These are phyloP conservation scores for Phytophthora idaei DNA, from an alignment of 352 stramenopile genomes.

Conservation along the genomic window DNA sequence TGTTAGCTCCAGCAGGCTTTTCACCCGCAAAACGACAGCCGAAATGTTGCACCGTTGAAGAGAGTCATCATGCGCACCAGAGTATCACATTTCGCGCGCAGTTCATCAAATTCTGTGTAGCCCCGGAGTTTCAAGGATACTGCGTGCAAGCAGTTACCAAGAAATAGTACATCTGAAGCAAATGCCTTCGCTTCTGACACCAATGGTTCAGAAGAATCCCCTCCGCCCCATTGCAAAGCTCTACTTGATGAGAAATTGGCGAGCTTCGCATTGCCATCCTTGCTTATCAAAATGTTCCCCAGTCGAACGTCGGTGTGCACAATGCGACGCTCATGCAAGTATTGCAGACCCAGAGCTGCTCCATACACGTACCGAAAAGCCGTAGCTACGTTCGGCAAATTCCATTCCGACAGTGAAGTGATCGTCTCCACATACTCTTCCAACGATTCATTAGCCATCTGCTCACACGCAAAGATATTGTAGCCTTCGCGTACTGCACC, in stretches of 20 bases:
- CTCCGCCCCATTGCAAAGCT: not conserved
- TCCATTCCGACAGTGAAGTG: not conserved
- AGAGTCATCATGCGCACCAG: slow-evolving; percentile 1
- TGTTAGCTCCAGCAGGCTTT: slow-evolving; percentile 1
- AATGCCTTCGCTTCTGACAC: not conserved
- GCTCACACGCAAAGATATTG: slow-evolving; percentile 15
- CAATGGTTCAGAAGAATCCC: not conserved
- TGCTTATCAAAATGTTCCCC: slow-evolving; percentile 8
- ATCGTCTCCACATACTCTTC: slow-evolving; percentile 8
- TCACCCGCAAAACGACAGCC: slow-evolving; percentile 6
- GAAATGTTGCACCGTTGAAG: slow-evolving; percentile 1
- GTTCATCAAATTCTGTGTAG: not conserved
- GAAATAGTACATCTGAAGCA: slow-evolving; percentile 3
- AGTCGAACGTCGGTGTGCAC: slow-evolving; percentile 5
- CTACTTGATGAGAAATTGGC: slow-evolving; percentile 6
- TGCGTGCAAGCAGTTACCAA: slow-evolving; percentile 6
- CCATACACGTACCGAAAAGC: slow-evolving; percentile 3
- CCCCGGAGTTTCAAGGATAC: slow-evolving; percentile 1
- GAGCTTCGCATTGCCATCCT: slow-evolving; percentile 4
- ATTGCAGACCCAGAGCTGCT: slow-evolving; percentile 4
- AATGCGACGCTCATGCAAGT: slow-evolving; percentile 8
- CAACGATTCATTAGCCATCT: slow-evolving; percentile 6
- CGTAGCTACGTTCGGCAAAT: not conserved
- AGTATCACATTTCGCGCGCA: not conserved
- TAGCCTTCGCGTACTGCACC: slow-evolving; percentile 9